Evolutionary conservation across 2,329 filamentous ascomycete genomes (phyloP).

Genomic region (Ampelomyces quisqualis): DNA sequence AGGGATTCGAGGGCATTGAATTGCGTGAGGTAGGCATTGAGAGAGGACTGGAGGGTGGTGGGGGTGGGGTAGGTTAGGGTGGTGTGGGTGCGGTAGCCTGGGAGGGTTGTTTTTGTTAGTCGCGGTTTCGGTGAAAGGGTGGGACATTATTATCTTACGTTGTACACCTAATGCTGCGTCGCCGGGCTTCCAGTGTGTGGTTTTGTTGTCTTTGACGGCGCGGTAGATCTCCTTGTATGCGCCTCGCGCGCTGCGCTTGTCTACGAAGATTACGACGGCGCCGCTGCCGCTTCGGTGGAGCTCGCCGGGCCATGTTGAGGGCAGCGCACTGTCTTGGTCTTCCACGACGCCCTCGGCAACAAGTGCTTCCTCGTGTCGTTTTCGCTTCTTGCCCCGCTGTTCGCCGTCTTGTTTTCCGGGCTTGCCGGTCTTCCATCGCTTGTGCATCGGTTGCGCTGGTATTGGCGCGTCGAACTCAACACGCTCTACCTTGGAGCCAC

Average conservation of each 20-base stretch:
- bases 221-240: conserved; percentile 74
- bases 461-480: conserved; percentile 66
- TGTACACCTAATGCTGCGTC: conserved; percentile 51
- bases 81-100: conserved; percentile 64
- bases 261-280: conserved; percentile 80
- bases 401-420: conserved; percentile 41
- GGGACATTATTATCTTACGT: too few species aligned
- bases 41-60: conserved; percentile 65
- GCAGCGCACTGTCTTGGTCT: conserved; percentile 63
- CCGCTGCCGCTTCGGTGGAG: conserved; percentile 73
- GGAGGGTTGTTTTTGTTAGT: conserved; percentile 5
- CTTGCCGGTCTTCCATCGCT: conserved; percentile 41
- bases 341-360: conserved; percentile 49
- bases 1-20: conserved; percentile 69
- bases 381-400: conserved; percentile 56
- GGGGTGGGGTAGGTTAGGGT: conserved; percentile 70
- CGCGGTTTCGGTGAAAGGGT: too few species aligned
- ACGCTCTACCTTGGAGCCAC: conserved; percentile 73
- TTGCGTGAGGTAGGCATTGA: conserved; percentile 84
- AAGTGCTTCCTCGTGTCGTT: conserved; percentile 45
- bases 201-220: conserved; percentile 57
- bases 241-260: conserved; percentile 73
- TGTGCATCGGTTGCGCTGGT: conserved; percentile 49
- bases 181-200: conserved; percentile 66
- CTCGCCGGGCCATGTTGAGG: conserved; percentile 70